These are phyloP conservation scores for Borovskyia barvae DNA, from an alignment of 208 protist genomes.

Conservation along the genomic window DNA sequence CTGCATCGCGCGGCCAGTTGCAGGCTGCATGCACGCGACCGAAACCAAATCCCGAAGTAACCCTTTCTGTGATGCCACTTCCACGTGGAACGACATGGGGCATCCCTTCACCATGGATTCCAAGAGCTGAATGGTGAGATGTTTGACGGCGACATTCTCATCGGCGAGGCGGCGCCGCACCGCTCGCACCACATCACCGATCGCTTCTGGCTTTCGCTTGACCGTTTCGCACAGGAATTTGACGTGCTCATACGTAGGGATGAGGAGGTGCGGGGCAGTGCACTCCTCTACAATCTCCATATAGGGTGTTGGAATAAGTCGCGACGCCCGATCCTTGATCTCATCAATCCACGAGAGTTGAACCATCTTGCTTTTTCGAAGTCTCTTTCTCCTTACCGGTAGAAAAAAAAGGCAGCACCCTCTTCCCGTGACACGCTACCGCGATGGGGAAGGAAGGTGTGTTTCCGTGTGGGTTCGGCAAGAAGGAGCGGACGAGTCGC, in stretches of 20 bases:
- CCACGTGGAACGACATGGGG: conserved; percentile 46
- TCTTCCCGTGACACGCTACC: neutral
- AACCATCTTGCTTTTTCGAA: conserved; percentile 47
- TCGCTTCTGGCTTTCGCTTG: conserved; percentile 45
- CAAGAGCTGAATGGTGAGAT: conserved; percentile 66
- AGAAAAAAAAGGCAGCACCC: conserved; percentile 5
- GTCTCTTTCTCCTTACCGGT: neutral
- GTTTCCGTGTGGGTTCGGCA: neutral
- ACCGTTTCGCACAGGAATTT: conserved; percentile 71
- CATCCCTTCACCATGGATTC: conserved; percentile 72
- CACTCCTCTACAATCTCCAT: conserved; percentile 84
- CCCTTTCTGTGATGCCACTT: conserved; percentile 73
- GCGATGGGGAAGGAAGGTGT: too few species aligned
- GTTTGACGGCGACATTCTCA: conserved; percentile 62
- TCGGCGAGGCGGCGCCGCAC: conserved; percentile 71
- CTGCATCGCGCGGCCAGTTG: conserved; percentile 43
- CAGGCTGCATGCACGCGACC: conserved; percentile 46
- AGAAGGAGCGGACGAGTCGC: too few species aligned
- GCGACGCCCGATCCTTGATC: conserved; percentile 64
- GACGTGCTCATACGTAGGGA: conserved; percentile 60
- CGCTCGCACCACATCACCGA: conserved; percentile 73
- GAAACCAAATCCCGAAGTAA: conserved; percentile 78
- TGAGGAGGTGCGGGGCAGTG: conserved; percentile 53
- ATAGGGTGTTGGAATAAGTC: conserved; percentile 71
- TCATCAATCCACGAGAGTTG: conserved; percentile 74